These are phyloP conservation scores for Aspergillus viridinutans DNA, from an alignment of 2,329 filamentous ascomycete species.

Conservation along the genomic window DNA sequence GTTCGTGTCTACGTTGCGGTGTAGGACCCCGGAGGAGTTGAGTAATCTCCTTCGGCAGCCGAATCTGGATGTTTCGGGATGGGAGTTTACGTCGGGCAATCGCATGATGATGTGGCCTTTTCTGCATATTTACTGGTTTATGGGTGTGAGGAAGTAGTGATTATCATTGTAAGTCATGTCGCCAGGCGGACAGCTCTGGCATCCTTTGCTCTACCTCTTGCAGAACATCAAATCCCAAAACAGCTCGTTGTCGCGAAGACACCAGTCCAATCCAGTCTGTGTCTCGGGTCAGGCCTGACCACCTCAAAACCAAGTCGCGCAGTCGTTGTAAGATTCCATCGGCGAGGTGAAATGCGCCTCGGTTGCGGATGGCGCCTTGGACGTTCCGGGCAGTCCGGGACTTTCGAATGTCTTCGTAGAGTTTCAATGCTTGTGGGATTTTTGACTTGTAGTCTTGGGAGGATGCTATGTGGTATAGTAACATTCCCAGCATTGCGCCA, in stretches of 20 bases:
- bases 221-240: constrained; percentile 9
- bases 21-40: constrained; percentile 63
- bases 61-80: constrained; percentile 8
- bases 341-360: constrained; percentile 13
- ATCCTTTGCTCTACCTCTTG: background rate
- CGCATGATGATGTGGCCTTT: constrained; percentile 16
- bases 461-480: constrained; percentile 43
- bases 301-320: constrained; percentile 10
- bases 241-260: constrained; percentile 11
- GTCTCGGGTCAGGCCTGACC: constrained; percentile 12
- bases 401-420: constrained; percentile 16
- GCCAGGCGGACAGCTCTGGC: background rate
- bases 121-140: constrained; percentile 16
- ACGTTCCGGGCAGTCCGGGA: constrained; percentile 15
- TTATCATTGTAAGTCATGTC: background rate
- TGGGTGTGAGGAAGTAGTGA: constrained; percentile 7
- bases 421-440: background rate
- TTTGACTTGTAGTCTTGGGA: constrained; percentile 25
- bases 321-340: constrained; percentile 13
- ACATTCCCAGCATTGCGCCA: constrained; percentile 56
- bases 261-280: constrained; percentile 16
- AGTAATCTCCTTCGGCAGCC: constrained; percentile 50
- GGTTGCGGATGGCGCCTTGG: constrained; percentile 13
- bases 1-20: constrained; percentile 62
- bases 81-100: constrained; percentile 19